Evolutionary conservation across 345 rosid genomes (phyloP).

Genomic region (Geranium brycei): DNA sequence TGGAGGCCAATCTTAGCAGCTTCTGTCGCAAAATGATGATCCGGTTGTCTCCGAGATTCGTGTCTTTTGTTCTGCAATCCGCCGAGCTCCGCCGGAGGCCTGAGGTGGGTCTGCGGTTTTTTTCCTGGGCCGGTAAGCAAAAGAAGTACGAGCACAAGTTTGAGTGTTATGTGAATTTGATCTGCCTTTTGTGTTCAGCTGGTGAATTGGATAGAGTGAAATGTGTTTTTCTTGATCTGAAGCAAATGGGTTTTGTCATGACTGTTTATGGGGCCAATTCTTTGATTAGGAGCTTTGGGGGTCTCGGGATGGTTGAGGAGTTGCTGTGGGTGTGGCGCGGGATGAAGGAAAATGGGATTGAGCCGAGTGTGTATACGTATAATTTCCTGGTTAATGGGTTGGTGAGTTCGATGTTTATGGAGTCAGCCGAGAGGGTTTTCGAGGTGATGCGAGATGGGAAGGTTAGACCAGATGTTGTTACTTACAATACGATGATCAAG

Average conservation of each 20-base stretch:
- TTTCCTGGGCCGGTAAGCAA: slow-evolving; percentile 63
- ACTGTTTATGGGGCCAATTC: slow-evolving; percentile 39
- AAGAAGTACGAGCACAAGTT: slow-evolving; percentile 54
- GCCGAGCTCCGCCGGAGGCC: slow-evolving; percentile 34
- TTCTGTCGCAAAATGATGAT: slow-evolving; percentile 53
- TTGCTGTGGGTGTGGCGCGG: slow-evolving; percentile 81
- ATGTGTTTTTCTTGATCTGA: slow-evolving; percentile 31
- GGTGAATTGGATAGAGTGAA: slow-evolving; percentile 41
- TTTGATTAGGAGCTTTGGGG: slow-evolving; percentile 70
- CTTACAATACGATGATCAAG: slow-evolving; percentile 74
- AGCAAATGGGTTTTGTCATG: slow-evolving; percentile 36
- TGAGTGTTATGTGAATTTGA: slow-evolving; percentile 55
- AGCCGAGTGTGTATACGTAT: slow-evolving; percentile 61
- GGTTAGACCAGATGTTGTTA: slow-evolving; percentile 55
- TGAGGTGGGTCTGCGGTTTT: slow-evolving; percentile 47
- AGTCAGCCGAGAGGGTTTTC: slow-evolving; percentile 64
- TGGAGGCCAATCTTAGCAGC: slow-evolving; percentile 51
- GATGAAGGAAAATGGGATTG: slow-evolving; percentile 77
- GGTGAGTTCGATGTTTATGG: slow-evolving; percentile 53
- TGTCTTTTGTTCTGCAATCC: slow-evolving; percentile 41
- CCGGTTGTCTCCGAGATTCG: slow-evolving; percentile 55
- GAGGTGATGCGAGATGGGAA: slow-evolving; percentile 65
- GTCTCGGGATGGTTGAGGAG: slow-evolving; percentile 84
- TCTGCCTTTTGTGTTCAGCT: slow-evolving; percentile 38
- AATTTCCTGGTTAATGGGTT: slow-evolving; percentile 68